Evolutionary conservation across 139 green algal species (phyloP), one percentile per base, ranked within the genome.

Genomic region (Asterochloris sp.): DNA sequence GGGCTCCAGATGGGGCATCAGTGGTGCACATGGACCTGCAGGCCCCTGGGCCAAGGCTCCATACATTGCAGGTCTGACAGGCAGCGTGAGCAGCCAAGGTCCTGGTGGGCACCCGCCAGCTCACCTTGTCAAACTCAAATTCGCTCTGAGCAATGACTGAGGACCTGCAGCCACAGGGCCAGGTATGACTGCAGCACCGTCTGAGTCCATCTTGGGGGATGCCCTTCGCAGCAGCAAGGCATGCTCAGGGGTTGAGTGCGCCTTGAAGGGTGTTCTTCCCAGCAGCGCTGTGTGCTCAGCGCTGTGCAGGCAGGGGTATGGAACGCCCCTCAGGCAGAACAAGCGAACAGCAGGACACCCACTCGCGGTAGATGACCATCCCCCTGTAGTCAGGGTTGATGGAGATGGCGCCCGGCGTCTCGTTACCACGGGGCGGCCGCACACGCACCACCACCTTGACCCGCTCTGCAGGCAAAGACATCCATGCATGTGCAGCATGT

Each of bases 41-140:
- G 73, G 10, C 38, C 38, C 38, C 38, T 6, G 2, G 38, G 38
- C 38, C 38, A 54, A 54, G 2, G 2, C 38, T 54, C 38, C 38
- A 54, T 54, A 54, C 38, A 54, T 54, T 54, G 38, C 38, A 54
- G 38, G 38, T 2, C 38, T 54, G 38, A 54, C 38, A 54, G 38
- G 38, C 38, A 54, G 38, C 38, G 38, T 54, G 38, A 54, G 38
- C 38, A 54, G 38, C 38, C 38, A 54, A 54, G 38, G 6, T 54
- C 38, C 38, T 54, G 38, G 38, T 6, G 6, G 38, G 4, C 38
- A 54, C 4, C 38, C 66, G 8, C 13, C 76, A 73, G 76, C 16
- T n/a, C 27, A 85, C 82, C 63, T 83, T 28, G 82, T 92, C 89
- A 88, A 92, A 91, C 15, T 87, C 80, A 76, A 90, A 92, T 13